Evolutionary conservation across 352 stramenopile species (phyloP), one percentile per base, ranked within the genome.

Genomic region (Pilasporangium apinafurcum): DNA sequence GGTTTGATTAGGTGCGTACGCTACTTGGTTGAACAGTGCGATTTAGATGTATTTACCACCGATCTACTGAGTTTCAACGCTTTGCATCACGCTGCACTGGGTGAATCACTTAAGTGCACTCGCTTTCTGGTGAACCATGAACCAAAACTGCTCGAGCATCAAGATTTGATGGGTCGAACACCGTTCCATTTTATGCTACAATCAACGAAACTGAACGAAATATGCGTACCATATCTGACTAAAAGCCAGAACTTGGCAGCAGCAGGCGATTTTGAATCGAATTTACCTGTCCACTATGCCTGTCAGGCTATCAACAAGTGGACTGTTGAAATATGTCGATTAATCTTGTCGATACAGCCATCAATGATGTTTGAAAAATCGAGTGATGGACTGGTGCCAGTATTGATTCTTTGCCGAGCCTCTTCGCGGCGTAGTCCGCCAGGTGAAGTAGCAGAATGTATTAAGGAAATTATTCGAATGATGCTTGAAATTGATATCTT

Each of bases 401-500:
- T 84, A 13, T 52, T 81, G 51, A 56, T 84, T 14, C 47, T 89
- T 18, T 86, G 71, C 47, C 62, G 59, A 17, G 51, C 70, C 8
- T 18, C 51, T 30, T 20, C 21, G 1, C 22, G 8, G 18, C 27
- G 38, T n/a, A 17, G 37, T 5, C 35, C 8, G 8, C 5, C 35
- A 12, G 62, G 36, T 13, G 35, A 55, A 47, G 44, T 54, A 10
- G 55, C 53, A 1, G 38, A 44, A 28, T 56, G 18, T 33, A 44
- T 63, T 5, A 67, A 65, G 40, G 29, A 61, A 26, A 45, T 79
- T 29, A 56, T 85, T n/a, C 41, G 47, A 12, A 21, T 75, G 30
- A 70, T 86, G 43, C 52, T 84, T 8, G 65, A 84, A 18, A 51
- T 83, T 7, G 77, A 89, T 34, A 56, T 84, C 5, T 68, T 86